A percentile compares a stretch with the other conserved stretches of the same genome.
phyloP scores from a whole-genome alignment of 768 basidiomycete genomes.

The Lenzites betulinus region DNA sequence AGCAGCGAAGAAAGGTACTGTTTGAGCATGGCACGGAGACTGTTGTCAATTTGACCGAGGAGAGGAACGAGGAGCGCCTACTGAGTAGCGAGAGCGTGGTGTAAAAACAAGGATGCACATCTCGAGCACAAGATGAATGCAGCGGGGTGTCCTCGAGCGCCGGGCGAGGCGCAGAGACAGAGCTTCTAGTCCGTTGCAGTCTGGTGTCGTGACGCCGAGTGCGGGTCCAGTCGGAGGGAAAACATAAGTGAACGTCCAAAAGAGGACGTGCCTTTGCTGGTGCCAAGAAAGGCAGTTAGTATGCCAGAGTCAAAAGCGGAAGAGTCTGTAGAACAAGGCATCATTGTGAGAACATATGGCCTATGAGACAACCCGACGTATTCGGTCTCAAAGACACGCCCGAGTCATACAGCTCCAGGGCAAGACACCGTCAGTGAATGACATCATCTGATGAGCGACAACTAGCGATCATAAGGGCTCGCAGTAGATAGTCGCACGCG shows the following conservation, averaged over 20 bases:
- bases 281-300: constrained; percentile 3
- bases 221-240: background rate
- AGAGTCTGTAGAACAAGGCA: constrained; percentile 13
- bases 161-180: background rate
- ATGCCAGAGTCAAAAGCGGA: constrained; percentile 1
- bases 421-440: no score
- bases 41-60: constrained; percentile 8
- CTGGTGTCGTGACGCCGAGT: constrained; percentile 7
- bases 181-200: constrained; percentile 5
- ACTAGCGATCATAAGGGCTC: no score
- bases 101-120: constrained; percentile 17
- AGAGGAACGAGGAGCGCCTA: background rate
- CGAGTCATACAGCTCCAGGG: no score
- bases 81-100: background rate
- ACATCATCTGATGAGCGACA: no score
- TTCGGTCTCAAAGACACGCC: no score
- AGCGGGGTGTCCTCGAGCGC: background rate
- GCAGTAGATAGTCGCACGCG: no score
- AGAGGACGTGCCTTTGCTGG: background rate
- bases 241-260: constrained; percentile 9
- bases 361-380: background rate
- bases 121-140: constrained; percentile 5
- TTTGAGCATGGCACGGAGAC: background rate
- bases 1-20: background rate
- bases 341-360: background rate